Percentiles rank a stretch among this genome's conserved stretches.
Conservation (phyloP, 2,329 filamentous ascomycete genomes). For the Paraconiothyrium sp. region DNA sequence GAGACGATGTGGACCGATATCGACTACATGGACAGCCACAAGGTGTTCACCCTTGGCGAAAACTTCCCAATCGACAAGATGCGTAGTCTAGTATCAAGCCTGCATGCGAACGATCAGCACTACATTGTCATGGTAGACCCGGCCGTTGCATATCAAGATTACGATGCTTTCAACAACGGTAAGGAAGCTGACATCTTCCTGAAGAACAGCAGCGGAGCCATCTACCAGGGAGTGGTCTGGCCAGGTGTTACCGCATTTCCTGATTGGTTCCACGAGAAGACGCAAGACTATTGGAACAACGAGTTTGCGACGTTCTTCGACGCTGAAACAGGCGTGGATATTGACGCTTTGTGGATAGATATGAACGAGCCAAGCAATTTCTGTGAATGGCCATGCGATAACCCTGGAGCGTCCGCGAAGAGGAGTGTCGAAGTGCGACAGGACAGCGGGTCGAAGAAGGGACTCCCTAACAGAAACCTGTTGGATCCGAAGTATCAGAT, state of each 20-base stretch:
- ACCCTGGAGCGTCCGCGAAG: slow-evolving; percentile 56
- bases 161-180: slow-evolving; percentile 69
- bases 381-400: slow-evolving; percentile 57
- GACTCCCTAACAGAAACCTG: slow-evolving; percentile 69
- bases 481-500: slow-evolving; percentile 73
- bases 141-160: slow-evolving; percentile 61
- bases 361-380: slow-evolving; percentile 48
- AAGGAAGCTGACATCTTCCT: slow-evolving; percentile 64
- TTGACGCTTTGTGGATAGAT: slow-evolving; percentile 68
- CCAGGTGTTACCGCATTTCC: slow-evolving; percentile 76
- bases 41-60: slow-evolving; percentile 71
- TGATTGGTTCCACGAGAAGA: slow-evolving; percentile 77
- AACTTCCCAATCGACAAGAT: slow-evolving; percentile 69
- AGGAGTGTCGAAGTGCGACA: slow-evolving; percentile 18
- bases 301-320: slow-evolving; percentile 75
- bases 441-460: slow-evolving; percentile 56
- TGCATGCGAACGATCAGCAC: slow-evolving; percentile 73
- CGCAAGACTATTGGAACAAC: slow-evolving; percentile 72
- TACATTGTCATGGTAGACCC: slow-evolving; percentile 84
- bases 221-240: slow-evolving; percentile 76
- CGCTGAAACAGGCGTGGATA: slow-evolving; percentile 71
- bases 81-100: slow-evolving; percentile 69
- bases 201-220: slow-evolving; percentile 61
- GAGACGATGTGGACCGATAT: slow-evolving; percentile 58
- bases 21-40: slow-evolving; percentile 70